These are phyloP conservation scores for Leptoxyphium fumago DNA, from an alignment of 2,329 filamentous ascomycete species.

Conservation along the genomic window DNA sequence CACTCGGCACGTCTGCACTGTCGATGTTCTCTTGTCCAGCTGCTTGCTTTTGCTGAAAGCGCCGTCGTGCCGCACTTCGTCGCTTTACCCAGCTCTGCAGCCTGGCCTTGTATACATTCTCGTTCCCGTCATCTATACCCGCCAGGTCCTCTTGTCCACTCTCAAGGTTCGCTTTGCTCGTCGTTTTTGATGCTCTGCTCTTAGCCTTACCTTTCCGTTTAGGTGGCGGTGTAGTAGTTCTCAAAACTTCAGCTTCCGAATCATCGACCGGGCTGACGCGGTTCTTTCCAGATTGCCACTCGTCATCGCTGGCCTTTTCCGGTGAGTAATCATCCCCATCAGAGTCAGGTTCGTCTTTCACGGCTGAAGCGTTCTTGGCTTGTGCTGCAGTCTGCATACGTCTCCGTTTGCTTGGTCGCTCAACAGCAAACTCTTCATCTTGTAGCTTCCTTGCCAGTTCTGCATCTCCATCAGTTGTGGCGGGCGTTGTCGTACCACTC, in stretches of 20 bases:
- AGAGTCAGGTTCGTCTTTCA: slow-evolving; percentile 6
- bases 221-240: slow-evolving; percentile 22
- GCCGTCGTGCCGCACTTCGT: slow-evolving; percentile 44
- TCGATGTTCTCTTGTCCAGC: not conserved
- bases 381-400: slow-evolving; percentile 18
- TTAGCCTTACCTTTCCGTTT: slow-evolving; percentile 24
- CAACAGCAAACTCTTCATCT: slow-evolving; percentile 22
- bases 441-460: slow-evolving; percentile 17
- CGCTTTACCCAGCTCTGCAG: slow-evolving; percentile 59
- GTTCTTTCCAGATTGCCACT: slow-evolving; percentile 14
- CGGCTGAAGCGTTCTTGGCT: slow-evolving; percentile 9
- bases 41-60: slow-evolving; percentile 9
- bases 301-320: slow-evolving; percentile 25
- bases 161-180: slow-evolving; percentile 10
- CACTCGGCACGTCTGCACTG: slow-evolving; percentile 7
- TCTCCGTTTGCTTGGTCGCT: slow-evolving; percentile 27
- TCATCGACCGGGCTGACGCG: slow-evolving; percentile 15
- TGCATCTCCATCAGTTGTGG: slow-evolving; percentile 14
- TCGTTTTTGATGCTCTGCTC: slow-evolving; percentile 13
- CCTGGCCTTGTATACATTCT: slow-evolving; percentile 61
- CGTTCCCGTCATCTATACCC: slow-evolving; percentile 76
- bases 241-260: slow-evolving; percentile 14
- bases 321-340: slow-evolving; percentile 12
- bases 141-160: slow-evolving; percentile 38
- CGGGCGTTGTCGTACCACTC: not conserved